phyloP scores from a whole-genome alignment of 2,329 filamentous ascomycete species.

The Fusarium brevicatenulatum region DNA sequence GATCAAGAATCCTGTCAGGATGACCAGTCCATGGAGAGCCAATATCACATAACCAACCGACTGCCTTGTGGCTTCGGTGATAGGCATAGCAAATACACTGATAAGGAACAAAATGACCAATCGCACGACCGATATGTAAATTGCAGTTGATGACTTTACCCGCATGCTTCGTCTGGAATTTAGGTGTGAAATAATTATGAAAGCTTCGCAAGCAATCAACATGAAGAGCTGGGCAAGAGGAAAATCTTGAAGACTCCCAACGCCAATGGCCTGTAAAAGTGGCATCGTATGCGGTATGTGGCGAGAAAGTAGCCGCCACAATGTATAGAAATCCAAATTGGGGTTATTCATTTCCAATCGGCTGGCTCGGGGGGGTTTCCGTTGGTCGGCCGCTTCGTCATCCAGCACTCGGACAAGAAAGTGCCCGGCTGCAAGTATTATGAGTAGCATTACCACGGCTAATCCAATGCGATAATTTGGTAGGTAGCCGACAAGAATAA shows the following conservation, averaged over 20 bases:
- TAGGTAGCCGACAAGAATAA: not conserved
- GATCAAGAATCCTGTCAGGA: not conserved
- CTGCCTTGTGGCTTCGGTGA: not conserved
- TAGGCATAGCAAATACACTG: not conserved
- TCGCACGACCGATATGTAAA: not conserved
- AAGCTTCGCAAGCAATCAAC: not conserved
- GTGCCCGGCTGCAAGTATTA: not conserved
- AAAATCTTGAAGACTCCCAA: not conserved
- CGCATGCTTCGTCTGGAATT: not conserved
- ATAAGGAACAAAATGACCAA: not conserved
- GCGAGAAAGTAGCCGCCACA: not conserved
- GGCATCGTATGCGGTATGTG: not conserved
- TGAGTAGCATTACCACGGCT: not conserved
- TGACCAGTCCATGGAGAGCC: not conserved
- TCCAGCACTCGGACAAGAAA: not conserved
- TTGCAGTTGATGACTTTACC: not conserved
- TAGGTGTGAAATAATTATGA: not conserved
- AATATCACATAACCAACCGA: not conserved
- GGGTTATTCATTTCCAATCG: accelerated
- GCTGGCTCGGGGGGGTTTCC: not conserved
- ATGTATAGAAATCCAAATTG: not conserved
- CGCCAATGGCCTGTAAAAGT: not conserved
- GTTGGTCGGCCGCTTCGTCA: not conserved
- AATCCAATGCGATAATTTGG: not conserved
- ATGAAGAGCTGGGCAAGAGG: not conserved